Evolutionary conservation across 352 stramenopile genomes (phyloP).

Genomic region (Phytophthora quininea): DNA sequence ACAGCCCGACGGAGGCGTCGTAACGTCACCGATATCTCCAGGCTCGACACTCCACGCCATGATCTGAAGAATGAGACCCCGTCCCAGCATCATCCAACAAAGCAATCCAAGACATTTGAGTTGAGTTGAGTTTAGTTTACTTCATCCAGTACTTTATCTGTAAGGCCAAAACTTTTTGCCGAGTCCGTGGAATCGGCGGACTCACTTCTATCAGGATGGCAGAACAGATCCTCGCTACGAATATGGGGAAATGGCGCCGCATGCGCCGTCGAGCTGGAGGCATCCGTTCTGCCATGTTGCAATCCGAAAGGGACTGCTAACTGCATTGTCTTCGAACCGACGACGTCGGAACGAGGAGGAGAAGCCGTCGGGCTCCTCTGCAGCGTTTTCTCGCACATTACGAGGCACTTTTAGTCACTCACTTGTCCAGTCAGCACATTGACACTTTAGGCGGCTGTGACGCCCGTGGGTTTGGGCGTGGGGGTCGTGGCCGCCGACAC

Average conservation of each 20-base stretch:
- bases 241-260: conserved; percentile 19
- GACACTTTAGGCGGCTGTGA: conserved; percentile 51
- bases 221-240: conserved; percentile 16
- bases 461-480: conserved; percentile 49
- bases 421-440: conserved; percentile 17
- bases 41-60: neutral
- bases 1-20: conserved; percentile 24
- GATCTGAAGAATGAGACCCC: neutral
- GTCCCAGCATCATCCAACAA: too few species aligned
- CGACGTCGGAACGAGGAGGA: too few species aligned
- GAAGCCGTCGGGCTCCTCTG: conserved; percentile 29
- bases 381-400: conserved; percentile 12
- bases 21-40: conserved; percentile 9
- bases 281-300: conserved; percentile 26
- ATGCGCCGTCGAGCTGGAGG: conserved; percentile 35
- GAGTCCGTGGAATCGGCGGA: conserved; percentile 38
- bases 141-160: conserved; percentile 51
- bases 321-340: too few species aligned
- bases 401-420: conserved; percentile 21
- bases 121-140: conserved; percentile 39
- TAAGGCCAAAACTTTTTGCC: conserved; percentile 45
- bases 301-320: conserved; percentile 31
- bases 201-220: conserved; percentile 35
- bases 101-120: too few species aligned
- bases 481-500: conserved; percentile 37